These are phyloP conservation scores for Sporopachydermia quercuum DNA, from an alignment of 805 yeast species.

Conservation along the genomic window DNA sequence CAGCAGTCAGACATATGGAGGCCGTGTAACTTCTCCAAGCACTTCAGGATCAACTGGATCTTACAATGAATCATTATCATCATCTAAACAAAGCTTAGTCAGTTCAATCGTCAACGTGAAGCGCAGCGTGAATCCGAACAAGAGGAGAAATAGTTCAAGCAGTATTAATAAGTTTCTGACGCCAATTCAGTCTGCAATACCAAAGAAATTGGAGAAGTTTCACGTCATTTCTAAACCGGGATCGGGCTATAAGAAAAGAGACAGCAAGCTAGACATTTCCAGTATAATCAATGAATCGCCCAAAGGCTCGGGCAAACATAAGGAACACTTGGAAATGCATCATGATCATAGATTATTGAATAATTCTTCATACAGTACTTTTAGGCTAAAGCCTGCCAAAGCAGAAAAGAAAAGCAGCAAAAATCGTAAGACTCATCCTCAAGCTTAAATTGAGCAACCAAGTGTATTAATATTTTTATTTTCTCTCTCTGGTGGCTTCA, in stretches of 20 bases:
- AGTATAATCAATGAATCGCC: not conserved
- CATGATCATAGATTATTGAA: not conserved
- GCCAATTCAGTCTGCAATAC: not conserved
- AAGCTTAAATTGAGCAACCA: too few species aligned
- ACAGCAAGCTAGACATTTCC: not conserved
- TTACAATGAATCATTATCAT: too few species aligned
- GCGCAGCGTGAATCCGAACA: too few species aligned
- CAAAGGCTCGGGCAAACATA: not conserved
- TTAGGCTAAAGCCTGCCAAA: not conserved
- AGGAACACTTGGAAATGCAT: not conserved
- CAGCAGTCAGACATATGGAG: too few species aligned
- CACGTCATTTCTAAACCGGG: not conserved
- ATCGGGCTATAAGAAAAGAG: not conserved
- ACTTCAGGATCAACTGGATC: too few species aligned
- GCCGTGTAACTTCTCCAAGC: too few species aligned
- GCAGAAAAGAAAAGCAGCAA: not conserved
- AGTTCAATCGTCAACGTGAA: too few species aligned
- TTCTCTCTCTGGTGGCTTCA: too few species aligned
- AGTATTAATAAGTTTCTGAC: not conserved
- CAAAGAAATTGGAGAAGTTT: constrained; percentile 1
- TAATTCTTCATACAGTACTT: not conserved
- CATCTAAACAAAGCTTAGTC: too few species aligned
- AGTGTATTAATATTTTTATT: too few species aligned
- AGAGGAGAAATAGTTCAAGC: not conserved
- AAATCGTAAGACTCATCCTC: too few species aligned